Conservation (phyloP, 129 eudicot genomes). For the Flaveria trinervia region DNA sequence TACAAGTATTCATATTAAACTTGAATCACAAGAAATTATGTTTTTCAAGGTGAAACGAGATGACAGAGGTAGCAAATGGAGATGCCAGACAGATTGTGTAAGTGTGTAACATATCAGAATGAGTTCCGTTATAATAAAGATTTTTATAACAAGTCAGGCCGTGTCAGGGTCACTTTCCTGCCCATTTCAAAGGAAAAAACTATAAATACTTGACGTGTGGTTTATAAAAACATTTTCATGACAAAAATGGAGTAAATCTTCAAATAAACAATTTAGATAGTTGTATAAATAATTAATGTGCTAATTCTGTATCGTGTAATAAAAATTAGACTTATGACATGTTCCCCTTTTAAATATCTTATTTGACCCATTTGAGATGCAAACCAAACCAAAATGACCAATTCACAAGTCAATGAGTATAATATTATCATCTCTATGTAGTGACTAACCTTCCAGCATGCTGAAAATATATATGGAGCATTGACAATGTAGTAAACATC, state of each 20-base stretch:
- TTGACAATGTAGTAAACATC: conserved; percentile 89
- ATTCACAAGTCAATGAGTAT: not conserved
- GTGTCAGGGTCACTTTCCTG: not conserved
- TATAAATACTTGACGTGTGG: not conserved
- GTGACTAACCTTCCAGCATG: conserved; percentile 88
- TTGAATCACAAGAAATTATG: not conserved
- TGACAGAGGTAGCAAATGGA: not conserved
- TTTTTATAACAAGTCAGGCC: not conserved
- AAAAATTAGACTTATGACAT: not conserved
- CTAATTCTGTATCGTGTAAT: not conserved
- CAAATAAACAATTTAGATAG: not conserved
- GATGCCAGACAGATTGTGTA: not conserved
- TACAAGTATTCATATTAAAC: conserved; percentile 33
- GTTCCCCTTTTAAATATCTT: not conserved
- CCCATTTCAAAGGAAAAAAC: not conserved
- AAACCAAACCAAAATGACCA: not conserved
- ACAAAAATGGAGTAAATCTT: not conserved
- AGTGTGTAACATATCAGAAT: not conserved
- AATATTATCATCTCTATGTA: not conserved
- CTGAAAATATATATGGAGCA: conserved; percentile 94
- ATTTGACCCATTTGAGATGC: not conserved
- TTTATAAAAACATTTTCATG: not conserved
- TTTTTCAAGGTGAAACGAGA: not conserved
- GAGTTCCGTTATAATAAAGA: not conserved
- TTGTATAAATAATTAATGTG: not conserved